These are phyloP conservation scores for Cordyceps militaris DNA, from an alignment of 2,329 filamentous ascomycete species.

Conservation along the genomic window DNA sequence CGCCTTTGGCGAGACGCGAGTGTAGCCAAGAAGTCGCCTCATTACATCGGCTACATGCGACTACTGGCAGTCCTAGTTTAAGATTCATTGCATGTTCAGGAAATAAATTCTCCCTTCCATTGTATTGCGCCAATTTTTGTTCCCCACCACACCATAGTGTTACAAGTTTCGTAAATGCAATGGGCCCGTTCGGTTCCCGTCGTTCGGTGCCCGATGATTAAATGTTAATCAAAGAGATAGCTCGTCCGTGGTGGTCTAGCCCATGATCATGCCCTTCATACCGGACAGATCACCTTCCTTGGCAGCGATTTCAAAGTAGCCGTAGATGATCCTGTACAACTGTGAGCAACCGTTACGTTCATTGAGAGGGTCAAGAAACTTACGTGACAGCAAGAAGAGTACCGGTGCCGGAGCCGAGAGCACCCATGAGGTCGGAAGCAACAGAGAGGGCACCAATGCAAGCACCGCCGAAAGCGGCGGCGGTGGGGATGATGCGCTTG, in stretches of 20 bases:
- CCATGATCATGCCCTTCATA: slow-evolving; percentile 68
- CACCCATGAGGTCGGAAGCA: slow-evolving; percentile 88
- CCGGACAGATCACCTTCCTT: slow-evolving; percentile 94
- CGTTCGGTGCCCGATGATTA: slow-evolving; percentile 8
- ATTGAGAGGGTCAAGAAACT: slow-evolving; percentile 37
- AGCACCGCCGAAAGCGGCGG: slow-evolving; percentile 95
- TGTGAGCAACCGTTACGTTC: slow-evolving; percentile 23
- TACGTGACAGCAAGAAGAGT: slow-evolving; percentile 97
- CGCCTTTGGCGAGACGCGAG: neutral
- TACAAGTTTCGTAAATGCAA: slow-evolving; percentile 13
- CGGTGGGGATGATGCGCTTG: slow-evolving; percentile 97
- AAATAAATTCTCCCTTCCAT: slow-evolving; percentile 7
- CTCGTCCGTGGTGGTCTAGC: slow-evolving; percentile 36
- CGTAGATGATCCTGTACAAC: slow-evolving; percentile 84
- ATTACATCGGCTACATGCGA: neutral
- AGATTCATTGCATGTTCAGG: slow-evolving; percentile 5
- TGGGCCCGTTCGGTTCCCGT: slow-evolving; percentile 3
- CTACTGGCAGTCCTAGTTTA: neutral
- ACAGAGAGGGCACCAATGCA: slow-evolving; percentile 98
- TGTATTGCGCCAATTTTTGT: slow-evolving; percentile 14
- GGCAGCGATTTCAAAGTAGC: slow-evolving; percentile 98
- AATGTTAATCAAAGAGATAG: slow-evolving; percentile 10
- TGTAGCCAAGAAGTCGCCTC: neutral
- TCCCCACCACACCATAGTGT: slow-evolving; percentile 12
- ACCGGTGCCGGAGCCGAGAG: slow-evolving; percentile 93